Percentiles rank a stretch among this genome's conserved stretches.
Conservation (phyloP, 495 filamentous ascomycete genomes). For the Talaromyces wortmannii region DNA sequence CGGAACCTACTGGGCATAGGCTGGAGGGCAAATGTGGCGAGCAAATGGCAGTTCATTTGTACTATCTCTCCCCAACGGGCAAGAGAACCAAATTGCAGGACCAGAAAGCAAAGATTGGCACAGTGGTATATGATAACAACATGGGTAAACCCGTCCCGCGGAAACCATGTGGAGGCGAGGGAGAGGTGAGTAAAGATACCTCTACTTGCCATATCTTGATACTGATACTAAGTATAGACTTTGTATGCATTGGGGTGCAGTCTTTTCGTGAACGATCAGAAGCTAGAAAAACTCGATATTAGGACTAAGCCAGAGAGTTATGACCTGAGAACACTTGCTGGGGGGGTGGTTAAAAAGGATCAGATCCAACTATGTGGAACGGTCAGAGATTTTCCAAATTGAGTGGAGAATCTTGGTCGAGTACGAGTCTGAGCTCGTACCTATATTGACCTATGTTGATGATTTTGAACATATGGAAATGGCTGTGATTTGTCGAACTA, state of each 20-base stretch:
- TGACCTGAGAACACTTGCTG: not conserved
- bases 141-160: not conserved
- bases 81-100: not conserved
- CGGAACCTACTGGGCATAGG: not conserved
- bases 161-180: not conserved
- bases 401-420: not conserved
- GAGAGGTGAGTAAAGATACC: not conserved
- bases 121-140: not conserved
- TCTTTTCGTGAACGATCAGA: conserved; percentile 2
- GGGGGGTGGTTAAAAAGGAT: not conserved
- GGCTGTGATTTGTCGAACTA: not conserved
- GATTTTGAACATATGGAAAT: not conserved
- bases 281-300: not conserved
- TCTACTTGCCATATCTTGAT: not conserved
- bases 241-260: conserved; percentile 6
- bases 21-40: conserved; percentile 5
- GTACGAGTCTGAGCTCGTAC: too few species aligned
- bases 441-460: too few species aligned
- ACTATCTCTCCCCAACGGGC: conserved; percentile 4
- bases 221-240: not conserved
- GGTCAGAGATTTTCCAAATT: not conserved
- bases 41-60: conserved; percentile 8
- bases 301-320: not conserved
- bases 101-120: not conserved
- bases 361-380: not conserved